Base-by-base conservation (phyloP, 495 filamentous ascomycete species). In the Amorphotheca resinae region DNA sequence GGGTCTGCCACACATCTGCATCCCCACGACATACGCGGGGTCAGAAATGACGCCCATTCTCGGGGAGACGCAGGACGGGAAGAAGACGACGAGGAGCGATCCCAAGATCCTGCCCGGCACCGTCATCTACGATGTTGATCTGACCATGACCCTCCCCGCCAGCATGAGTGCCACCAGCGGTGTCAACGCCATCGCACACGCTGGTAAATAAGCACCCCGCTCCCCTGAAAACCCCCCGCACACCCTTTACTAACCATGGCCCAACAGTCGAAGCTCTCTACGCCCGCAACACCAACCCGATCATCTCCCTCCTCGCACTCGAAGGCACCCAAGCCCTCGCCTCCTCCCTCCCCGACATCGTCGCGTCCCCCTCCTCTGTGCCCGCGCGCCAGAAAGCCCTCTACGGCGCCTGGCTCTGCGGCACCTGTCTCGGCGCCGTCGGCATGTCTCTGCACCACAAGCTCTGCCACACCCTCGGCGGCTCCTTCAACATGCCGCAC, bases 391-490 rank as follows among this genome's bases (percentile, higher is more conserved):
- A 68, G n/a, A 50, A 59, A 1, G 78, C 76, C 1, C 67, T 77
- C 3, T 80, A 81, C 47, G 79, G 77, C 25, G 77, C 77, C 17
- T 81, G 76, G 76, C 72, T 80, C 2, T 81, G 77, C 50, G 74
- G 73, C 17, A 67, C 63, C 15, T 80, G 76, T 45, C 63, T 80
- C 0, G 77, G 78, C 14, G 71, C 66, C 51, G 77, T 81, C 7
- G 77, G 76, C 25, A 81, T 83, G 78, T 68, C 75, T 12, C 68
- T 84, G 14, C 79, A 83, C 54, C 78, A 82, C 56, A 83, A 83
- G 53, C 69, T 83, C 9, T 81, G 76, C 60, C 79, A 83, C 56
- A 75, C 73, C 0, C 64, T 81, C 9, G 78, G 79, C 12, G 79
- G 79, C 1, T 74, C 69, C 52, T 81, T 84, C 61, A 77, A 76